Evolutionary conservation across 2,329 filamentous ascomycete genomes (phyloP).

Genomic region (Orbilia ellipsospora): DNA sequence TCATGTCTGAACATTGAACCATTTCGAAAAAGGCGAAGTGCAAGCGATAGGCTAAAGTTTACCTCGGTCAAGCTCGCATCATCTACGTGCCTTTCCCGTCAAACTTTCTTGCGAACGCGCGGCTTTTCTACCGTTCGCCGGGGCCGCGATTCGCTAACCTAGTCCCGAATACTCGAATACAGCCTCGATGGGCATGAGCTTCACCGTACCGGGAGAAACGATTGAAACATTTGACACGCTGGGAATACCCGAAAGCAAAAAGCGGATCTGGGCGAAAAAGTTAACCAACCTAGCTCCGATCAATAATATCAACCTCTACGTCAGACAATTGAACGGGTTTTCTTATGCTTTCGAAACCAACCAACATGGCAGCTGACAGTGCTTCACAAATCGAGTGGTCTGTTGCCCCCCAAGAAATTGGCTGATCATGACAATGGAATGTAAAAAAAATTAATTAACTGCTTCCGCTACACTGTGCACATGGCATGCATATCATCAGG

Average conservation of each 20-base stretch:
- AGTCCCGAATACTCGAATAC: constrained; percentile 17
- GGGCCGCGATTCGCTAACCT: constrained; percentile 26
- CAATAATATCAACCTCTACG: constrained; percentile 13
- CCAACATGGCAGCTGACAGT: constrained; percentile 39
- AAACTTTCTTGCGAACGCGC: constrained; percentile 25
- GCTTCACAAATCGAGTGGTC: constrained; percentile 12
- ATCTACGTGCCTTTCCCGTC: constrained; percentile 8
- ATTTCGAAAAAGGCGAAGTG: constrained; percentile 10
- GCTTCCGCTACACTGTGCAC: constrained; percentile 18
- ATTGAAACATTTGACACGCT: background rate
- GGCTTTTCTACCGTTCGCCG: constrained; percentile 19
- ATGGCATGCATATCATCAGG: constrained; percentile 47
- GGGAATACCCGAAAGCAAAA: constrained; percentile 19
- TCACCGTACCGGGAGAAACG: too few relatives aligned
- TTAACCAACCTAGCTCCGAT: background rate
- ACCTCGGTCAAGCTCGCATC: constrained; percentile 1
- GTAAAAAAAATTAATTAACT: constrained; percentile 16
- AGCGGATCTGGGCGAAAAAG: constrained; percentile 48
- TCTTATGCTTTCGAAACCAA: constrained; percentile 21
- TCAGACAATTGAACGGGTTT: constrained; percentile 21
- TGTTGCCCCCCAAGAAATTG: constrained; percentile 3
- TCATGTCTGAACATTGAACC: constrained; percentile 26
- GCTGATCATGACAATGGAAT: background rate
- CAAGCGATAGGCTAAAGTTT: constrained; percentile 20
- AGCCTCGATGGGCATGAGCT: too few relatives aligned